Percentiles rank a stretch among this genome's conserved stretches.
Evolutionary conservation across 768 basidiomycete genomes (phyloP).

Genomic region (Trametes elegans): DNA sequence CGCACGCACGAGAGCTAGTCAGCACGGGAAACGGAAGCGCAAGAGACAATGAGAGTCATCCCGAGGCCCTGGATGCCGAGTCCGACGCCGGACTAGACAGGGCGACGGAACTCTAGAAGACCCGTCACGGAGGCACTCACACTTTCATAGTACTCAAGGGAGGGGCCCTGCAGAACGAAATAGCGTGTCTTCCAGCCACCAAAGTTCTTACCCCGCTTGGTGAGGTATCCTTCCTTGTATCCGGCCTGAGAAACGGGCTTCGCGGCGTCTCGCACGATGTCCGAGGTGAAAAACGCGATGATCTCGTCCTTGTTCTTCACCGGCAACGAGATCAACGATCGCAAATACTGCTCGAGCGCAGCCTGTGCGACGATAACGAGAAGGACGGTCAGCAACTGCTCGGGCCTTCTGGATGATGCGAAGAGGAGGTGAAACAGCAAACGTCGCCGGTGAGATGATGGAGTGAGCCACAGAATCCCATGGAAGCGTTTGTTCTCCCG

Average conservation of each 20-base stretch:
- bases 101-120: not conserved
- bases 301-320: constrained; percentile 88
- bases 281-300: constrained; percentile 89
- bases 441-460: not conserved
- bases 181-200: constrained; percentile 97
- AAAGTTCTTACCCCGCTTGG: constrained; percentile 96
- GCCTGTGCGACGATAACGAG: constrained; percentile 40
- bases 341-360: constrained; percentile 82
- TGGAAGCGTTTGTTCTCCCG: not conserved
- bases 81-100: not conserved
- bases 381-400: constrained; percentile 10
- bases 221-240: constrained; percentile 93
- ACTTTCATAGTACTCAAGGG: constrained; percentile 92
- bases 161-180: constrained; percentile 89
- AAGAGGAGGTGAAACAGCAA: constrained; percentile 1
- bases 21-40: constrained; percentile 4
- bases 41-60: constrained; percentile 11
- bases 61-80: constrained; percentile 1
- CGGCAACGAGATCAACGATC: constrained; percentile 76
- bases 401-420: not conserved
- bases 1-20: constrained; percentile 12
- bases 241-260: constrained; percentile 77
- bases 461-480: not conserved
- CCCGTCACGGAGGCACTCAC: constrained; percentile 53
- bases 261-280: constrained; percentile 74